phyloP scores from a whole-genome alignment of 1,139 yeast genomes.

The Magnusiomyces ingens region DNA sequence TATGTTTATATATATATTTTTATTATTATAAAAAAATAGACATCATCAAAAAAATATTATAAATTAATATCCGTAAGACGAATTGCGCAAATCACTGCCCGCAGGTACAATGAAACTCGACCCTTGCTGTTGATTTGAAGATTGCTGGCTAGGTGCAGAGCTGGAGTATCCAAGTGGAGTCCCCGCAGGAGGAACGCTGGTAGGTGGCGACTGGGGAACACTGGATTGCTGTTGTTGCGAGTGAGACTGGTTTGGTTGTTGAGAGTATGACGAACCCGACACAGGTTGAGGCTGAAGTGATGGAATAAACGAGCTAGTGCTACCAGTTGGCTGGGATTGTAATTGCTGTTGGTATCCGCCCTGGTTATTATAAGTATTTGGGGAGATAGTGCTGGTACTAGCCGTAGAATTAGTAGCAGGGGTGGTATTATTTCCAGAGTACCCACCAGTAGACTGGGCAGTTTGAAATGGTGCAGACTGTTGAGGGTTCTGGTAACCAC shows the following conservation, averaged over 20 bases:
- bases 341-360: background rate
- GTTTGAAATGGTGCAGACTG: background rate
- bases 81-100: background rate
- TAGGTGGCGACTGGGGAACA: background rate
- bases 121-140: background rate
- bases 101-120: background rate
- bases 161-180: background rate
- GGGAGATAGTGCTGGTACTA: no score
- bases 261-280: background rate
- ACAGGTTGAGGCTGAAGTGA: background rate
- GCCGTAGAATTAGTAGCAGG: no score
- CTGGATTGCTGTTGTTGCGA: slow-evolving; percentile 1
- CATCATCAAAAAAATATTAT: background rate
- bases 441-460: no score
- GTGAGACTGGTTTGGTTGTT: slow-evolving; percentile 9
- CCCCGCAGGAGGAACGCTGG: slow-evolving; percentile 3
- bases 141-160: background rate
- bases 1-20: no score
- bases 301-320: background rate
- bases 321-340: background rate
- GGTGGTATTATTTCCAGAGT: no score
- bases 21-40: background rate
- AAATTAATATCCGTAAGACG: background rate
- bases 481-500: background rate
- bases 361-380: background rate